Percentiles rank a stretch among this genome's conserved stretches.
Evolutionary conservation across 108 stramenopile species (phyloP).

Genomic region (Craspedostauros australis): DNA sequence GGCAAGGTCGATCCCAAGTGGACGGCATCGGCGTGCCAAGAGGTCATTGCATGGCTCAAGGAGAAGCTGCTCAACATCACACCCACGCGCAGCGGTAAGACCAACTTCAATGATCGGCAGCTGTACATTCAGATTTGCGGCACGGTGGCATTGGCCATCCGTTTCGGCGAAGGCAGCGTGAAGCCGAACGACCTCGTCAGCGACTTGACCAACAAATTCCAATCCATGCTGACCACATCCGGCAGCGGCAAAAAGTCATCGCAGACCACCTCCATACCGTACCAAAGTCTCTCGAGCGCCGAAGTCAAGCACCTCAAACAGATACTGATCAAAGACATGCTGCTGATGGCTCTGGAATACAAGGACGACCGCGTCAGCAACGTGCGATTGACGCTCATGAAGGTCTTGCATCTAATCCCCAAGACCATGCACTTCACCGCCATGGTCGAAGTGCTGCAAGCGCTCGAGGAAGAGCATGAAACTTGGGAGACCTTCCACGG

Average conservation of each 20-base stretch:
- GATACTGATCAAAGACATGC: slow-evolving; percentile 47
- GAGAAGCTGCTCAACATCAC: slow-evolving; percentile 47
- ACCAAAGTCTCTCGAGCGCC: slow-evolving; percentile 38
- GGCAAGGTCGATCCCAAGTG: slow-evolving; percentile 17
- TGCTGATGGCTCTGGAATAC: slow-evolving; percentile 67
- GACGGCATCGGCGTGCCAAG: slow-evolving; percentile 26
- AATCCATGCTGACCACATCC: slow-evolving; percentile 4
- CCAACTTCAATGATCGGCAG: slow-evolving; percentile 67
- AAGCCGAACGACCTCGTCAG: slow-evolving; percentile 28
- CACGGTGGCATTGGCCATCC: slow-evolving; percentile 57
- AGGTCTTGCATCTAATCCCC: slow-evolving; percentile 64
- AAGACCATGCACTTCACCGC: slow-evolving; percentile 30
- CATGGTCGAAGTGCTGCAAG: slow-evolving; percentile 48
- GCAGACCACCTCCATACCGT: slow-evolving; percentile 33
- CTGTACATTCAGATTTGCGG: slow-evolving; percentile 69
- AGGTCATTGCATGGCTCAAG: slow-evolving; percentile 61
- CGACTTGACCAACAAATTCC: slow-evolving; percentile 19
- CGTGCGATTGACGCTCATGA: slow-evolving; percentile 69
- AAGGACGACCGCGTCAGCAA: slow-evolving; percentile 76
- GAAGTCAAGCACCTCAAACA: slow-evolving; percentile 57
- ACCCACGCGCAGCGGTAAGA: slow-evolving; percentile 3
- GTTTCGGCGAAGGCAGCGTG: slow-evolving; percentile 44
- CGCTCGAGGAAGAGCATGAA: slow-evolving; percentile 68
- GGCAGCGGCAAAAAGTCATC: no score
- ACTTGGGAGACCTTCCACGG: slow-evolving; percentile 68